Evolutionary conservation across 371 early-diverging fungal genomes (phyloP).

Genomic region (Mortierella sp.): DNA sequence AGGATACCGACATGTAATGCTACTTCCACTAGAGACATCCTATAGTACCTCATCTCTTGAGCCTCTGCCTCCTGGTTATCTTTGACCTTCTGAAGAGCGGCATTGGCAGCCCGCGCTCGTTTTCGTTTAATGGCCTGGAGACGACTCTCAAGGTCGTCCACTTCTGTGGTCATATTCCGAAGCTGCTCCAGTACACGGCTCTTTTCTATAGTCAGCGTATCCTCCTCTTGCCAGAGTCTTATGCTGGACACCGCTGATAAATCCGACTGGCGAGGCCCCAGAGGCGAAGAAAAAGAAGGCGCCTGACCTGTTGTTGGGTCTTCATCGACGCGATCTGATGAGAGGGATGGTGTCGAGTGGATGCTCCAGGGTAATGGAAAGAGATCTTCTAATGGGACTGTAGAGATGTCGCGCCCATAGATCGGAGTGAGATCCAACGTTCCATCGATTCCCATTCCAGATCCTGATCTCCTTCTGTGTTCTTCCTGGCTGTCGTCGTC

Average conservation of each 20-base stretch:
- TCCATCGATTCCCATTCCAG: background rate
- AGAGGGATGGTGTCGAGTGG: background rate
- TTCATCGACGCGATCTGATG: background rate
- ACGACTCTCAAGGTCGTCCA: slow-evolving; percentile 33
- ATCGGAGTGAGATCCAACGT: background rate
- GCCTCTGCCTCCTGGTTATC: slow-evolving; percentile 33
- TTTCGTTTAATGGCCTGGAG: slow-evolving; percentile 32
- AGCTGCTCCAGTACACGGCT: slow-evolving; percentile 45
- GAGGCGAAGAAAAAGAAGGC: slow-evolving; percentile 8
- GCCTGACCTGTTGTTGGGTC: background rate
- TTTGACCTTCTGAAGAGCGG: slow-evolving; percentile 30
- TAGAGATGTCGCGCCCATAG: background rate
- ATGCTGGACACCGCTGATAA: background rate
- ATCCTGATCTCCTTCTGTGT: background rate
- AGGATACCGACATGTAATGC: background rate
- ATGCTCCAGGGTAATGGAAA: slow-evolving; percentile 21
- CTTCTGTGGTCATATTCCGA: slow-evolving; percentile 27
- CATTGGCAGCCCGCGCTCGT: slow-evolving; percentile 24
- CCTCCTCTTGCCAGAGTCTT: slow-evolving; percentile 8
- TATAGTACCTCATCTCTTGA: slow-evolving; percentile 48
- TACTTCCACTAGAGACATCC: background rate
- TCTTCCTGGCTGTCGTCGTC: background rate
- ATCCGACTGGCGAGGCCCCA: background rate
- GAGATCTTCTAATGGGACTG: background rate
- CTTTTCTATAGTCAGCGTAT: slow-evolving; percentile 37